phyloP scores from a whole-genome alignment of 805 yeast species.

The Hanseniaspora nectarophila region DNA sequence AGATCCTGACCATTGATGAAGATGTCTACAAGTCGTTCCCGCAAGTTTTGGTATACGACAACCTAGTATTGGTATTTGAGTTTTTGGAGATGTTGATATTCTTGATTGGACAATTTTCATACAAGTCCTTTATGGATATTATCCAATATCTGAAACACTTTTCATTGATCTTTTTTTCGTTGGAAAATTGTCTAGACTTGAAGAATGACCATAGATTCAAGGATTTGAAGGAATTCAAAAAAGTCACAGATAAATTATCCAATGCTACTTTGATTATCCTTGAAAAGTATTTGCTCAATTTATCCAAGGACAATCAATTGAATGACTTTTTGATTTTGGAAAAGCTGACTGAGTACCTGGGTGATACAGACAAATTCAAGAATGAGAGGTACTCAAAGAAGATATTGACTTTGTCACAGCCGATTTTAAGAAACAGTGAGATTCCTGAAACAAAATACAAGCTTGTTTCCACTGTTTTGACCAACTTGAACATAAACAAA shows the following conservation, averaged over 20 bases:
- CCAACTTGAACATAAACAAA: background rate
- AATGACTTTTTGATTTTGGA: constrained; percentile 27
- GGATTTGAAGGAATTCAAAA: constrained; percentile 5
- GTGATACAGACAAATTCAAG: constrained; percentile 21
- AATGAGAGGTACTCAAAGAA: constrained; percentile 20
- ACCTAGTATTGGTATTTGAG: constrained; percentile 29
- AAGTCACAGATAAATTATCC: constrained; percentile 14
- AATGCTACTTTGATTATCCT: constrained; percentile 28
- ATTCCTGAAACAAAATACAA: constrained; percentile 18
- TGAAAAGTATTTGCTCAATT: constrained; percentile 27
- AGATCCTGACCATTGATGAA: constrained; percentile 24
- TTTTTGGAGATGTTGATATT: constrained; percentile 27
- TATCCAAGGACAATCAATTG: constrained; percentile 26
- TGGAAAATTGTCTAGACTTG: constrained; percentile 1
- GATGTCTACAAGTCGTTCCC: constrained; percentile 29
- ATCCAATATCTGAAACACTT: constrained; percentile 3
- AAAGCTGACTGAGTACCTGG: constrained; percentile 20
- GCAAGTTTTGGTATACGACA: constrained; percentile 27
- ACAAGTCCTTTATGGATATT: constrained; percentile 3
- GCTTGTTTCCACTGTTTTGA: background rate
- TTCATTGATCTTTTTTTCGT: constrained; percentile 5
- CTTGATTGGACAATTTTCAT: background rate
- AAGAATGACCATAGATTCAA: background rate
- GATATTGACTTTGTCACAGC: constrained; percentile 23
- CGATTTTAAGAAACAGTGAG: constrained; percentile 22